Evolutionary conservation across 2,329 filamentous ascomycete species (phyloP).

Genomic region (Aspergillus sclerotialis): DNA sequence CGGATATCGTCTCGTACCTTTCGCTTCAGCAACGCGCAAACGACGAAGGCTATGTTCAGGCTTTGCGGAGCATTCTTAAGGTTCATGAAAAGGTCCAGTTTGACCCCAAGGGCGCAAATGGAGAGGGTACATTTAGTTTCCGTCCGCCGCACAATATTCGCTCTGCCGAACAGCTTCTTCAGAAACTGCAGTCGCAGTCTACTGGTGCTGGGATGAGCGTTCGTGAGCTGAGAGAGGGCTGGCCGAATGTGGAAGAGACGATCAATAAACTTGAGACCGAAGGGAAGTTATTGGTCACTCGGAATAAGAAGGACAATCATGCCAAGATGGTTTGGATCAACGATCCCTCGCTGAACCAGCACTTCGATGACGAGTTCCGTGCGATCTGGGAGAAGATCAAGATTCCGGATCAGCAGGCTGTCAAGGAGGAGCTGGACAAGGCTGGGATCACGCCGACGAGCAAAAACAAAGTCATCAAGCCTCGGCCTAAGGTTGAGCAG

Average conservation of each 20-base stretch:
- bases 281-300: slow-evolving; percentile 74
- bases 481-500: slow-evolving; percentile 48
- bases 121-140: slow-evolving; percentile 73
- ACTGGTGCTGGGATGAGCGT: slow-evolving; percentile 76
- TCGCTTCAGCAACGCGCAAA: slow-evolving; percentile 60
- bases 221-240: slow-evolving; percentile 92
- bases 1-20: slow-evolving; percentile 73
- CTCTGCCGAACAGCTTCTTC: slow-evolving; percentile 68
- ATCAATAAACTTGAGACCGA: slow-evolving; percentile 71
- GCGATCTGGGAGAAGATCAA: slow-evolving; percentile 74
- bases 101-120: slow-evolving; percentile 53
- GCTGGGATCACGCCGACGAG: slow-evolving; percentile 79
- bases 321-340: slow-evolving; percentile 85
- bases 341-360: slow-evolving; percentile 67
- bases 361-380: slow-evolving; percentile 76
- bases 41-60: slow-evolving; percentile 50
- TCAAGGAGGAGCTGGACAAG: slow-evolving; percentile 67
- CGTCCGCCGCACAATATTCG: slow-evolving; percentile 77
- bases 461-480: slow-evolving; percentile 63
- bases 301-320: slow-evolving; percentile 86
- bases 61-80: slow-evolving; percentile 62
- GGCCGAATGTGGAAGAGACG: slow-evolving; percentile 74
- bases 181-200: slow-evolving; percentile 71
- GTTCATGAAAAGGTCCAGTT: slow-evolving; percentile 57
- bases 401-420: slow-evolving; percentile 67